These are phyloP conservation scores for Vigna mungo DNA, from an alignment of 306 rosid genomes.

Conservation along the genomic window DNA sequence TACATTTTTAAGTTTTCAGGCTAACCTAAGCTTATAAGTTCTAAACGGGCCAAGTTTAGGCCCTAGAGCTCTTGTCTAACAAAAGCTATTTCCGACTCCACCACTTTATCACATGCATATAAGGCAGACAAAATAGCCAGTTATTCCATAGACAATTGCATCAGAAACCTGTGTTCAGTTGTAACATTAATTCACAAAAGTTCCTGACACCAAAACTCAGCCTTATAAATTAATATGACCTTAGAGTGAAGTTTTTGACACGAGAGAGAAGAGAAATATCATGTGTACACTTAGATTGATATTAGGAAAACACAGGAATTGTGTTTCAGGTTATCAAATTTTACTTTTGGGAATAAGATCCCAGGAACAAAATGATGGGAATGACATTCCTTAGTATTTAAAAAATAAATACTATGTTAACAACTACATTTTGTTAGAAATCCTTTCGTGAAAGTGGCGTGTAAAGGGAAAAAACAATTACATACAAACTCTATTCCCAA, in stretches of 20 bases:
- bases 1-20: not conserved
- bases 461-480: too few relatives aligned
- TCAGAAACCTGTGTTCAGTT: constrained; percentile 24
- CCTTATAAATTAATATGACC: not conserved
- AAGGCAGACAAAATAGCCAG: constrained; percentile 37
- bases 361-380: not conserved
- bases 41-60: not conserved
- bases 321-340: not conserved
- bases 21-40: not conserved
- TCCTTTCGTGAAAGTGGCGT: not conserved
- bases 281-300: not conserved
- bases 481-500: too few relatives aligned
- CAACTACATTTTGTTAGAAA: not conserved
- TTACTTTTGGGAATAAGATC: not conserved
- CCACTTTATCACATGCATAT: constrained; percentile 15
- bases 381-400: not conserved
- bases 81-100: not conserved
- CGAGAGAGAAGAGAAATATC: constrained; percentile 18
- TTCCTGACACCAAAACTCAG: constrained; percentile 17
- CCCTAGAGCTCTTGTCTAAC: not conserved
- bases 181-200: constrained; percentile 20
- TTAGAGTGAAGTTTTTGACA: constrained; percentile 5
- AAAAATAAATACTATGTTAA: too few relatives aligned
- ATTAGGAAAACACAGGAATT: not conserved
- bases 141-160: constrained; percentile 21